Base-by-base conservation (phyloP, 1,284 basidiomycete species). In the Rhodotorula sp. region DNA sequence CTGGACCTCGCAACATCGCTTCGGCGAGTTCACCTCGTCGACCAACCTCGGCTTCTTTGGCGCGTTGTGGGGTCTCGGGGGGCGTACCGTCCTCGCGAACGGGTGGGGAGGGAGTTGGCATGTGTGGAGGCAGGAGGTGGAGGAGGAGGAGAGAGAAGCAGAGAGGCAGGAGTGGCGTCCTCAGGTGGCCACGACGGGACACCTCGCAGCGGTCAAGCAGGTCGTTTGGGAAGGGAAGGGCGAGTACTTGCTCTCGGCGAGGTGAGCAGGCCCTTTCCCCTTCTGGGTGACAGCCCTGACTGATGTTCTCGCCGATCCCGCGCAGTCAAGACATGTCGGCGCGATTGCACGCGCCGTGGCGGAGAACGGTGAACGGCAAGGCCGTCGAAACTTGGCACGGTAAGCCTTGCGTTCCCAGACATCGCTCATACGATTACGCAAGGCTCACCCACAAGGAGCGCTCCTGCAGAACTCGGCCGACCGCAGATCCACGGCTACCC, bases 401-500 rank as follows among this genome's bases (percentile, higher is more conserved):
- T 76, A 18, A 21, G 68, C 34, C 34, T 34, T 8, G 34, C 34
- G 8, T 1, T 34, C 6, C 34, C 34, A 34, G 8, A 8, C 8
- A 34, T 34, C 8, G 34, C 34, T 34, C 34, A 34, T 8, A 34
- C 34, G 34, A 34, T 8, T 34, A 34, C 34, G 10, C 29, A 43
- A 43, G 3, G 1, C 39, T 43, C 2, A 43, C 39, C 8, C 14
- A 10, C 8, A 12, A 43, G 8, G 39, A 43, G 39, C 7, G 5
- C 6, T 0, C 20, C 12, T 16, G 52, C 67, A 76, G 75, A 97
- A 80, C 84, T 97, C 46, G 87, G 87, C 43, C 88, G 94, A 23
- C 94, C 94, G 34, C 94, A 98, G 81, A 89, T 96, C 26, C 94
- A 98, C 81, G 94, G 94, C 8, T 97, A 97, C 81, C 93, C 97